A percentile compares a stretch with the other conserved stretches of the same genome.
Conservation (phyloP, 331 rosid species). For the Cucumis variabilis region DNA sequence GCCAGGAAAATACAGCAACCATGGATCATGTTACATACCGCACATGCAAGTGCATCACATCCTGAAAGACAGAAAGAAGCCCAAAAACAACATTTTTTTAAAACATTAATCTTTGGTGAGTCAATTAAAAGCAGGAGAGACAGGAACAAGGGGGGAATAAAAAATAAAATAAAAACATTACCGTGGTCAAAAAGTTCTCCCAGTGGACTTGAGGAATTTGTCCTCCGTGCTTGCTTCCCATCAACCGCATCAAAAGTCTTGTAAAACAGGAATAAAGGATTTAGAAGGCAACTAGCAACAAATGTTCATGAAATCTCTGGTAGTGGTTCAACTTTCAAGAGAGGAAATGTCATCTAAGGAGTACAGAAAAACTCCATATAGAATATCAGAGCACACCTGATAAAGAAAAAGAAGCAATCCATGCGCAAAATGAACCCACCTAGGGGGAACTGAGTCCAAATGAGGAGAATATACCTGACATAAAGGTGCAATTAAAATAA, state of each 20-base stretch:
- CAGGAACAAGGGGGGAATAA: not conserved
- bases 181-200: slow-evolving; percentile 99
- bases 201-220: slow-evolving; percentile 92
- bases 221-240: slow-evolving; percentile 98
- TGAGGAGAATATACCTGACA: slow-evolving; percentile 83
- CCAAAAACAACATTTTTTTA: slow-evolving; percentile 35
- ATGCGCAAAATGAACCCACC: slow-evolving; percentile 95
- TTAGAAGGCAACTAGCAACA: slow-evolving; percentile 28
- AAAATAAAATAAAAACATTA: slow-evolving; percentile 39
- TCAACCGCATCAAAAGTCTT: slow-evolving; percentile 99
- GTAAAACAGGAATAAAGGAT: slow-evolving; percentile 31
- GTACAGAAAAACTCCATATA: not conserved
- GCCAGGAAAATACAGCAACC: slow-evolving; percentile 2
- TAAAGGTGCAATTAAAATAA: slow-evolving; percentile 2
- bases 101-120: not conserved
- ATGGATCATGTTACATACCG: slow-evolving; percentile 57
- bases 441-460: slow-evolving; percentile 90
- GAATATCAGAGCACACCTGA: slow-evolving; percentile 60
- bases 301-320: not conserved
- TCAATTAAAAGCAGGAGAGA: not conserved
- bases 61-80: slow-evolving; percentile 61
- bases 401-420: slow-evolving; percentile 93
- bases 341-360: not conserved
- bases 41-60: slow-evolving; percentile 97
- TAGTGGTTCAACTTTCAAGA: not conserved